Percentiles rank a stretch among this genome's conserved stretches.
Evolutionary conservation across 306 rosid species (phyloP).

Genomic region (Castanea sativa): DNA sequence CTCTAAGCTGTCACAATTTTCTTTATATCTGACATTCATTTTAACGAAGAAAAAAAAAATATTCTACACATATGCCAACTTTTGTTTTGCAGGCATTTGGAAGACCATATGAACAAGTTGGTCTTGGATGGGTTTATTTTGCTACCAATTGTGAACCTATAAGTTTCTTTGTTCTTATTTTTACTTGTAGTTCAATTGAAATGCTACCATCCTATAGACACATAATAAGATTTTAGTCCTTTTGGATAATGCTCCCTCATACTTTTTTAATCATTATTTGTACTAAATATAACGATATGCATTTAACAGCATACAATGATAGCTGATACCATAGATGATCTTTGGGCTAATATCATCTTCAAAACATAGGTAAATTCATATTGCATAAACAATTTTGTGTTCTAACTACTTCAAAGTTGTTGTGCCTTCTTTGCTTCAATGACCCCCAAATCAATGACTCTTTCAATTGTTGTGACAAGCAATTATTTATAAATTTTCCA

Average conservation of each 20-base stretch:
- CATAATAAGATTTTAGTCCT: not conserved
- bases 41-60: slow-evolving; percentile 3
- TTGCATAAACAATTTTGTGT: not conserved
- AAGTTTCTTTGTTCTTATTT: slow-evolving; percentile 27
- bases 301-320: slow-evolving; percentile 45
- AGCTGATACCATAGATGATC: slow-evolving; percentile 62
- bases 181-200: slow-evolving; percentile 13
- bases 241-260: slow-evolving; percentile 1
- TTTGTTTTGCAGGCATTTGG: slow-evolving; percentile 68
- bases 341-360: slow-evolving; percentile 96
- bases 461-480: not conserved
- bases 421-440: not conserved
- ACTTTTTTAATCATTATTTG: slow-evolving; percentile 17
- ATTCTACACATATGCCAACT: slow-evolving; percentile 1
- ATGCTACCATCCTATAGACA: not conserved
- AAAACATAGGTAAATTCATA: slow-evolving; percentile 54
- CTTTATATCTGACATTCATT: not conserved
- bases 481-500: not conserved
- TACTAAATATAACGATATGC: not conserved
- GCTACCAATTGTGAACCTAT: slow-evolving; percentile 84
- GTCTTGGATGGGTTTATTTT: slow-evolving; percentile 96
- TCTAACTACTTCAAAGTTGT: not conserved
- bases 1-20: not conserved
- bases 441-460: not conserved
- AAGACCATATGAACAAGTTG: slow-evolving; percentile 79